These are phyloP conservation scores for Bifiguratus adelaidae DNA, from an alignment of 192 early-diverging fungal genomes.

Conservation along the genomic window DNA sequence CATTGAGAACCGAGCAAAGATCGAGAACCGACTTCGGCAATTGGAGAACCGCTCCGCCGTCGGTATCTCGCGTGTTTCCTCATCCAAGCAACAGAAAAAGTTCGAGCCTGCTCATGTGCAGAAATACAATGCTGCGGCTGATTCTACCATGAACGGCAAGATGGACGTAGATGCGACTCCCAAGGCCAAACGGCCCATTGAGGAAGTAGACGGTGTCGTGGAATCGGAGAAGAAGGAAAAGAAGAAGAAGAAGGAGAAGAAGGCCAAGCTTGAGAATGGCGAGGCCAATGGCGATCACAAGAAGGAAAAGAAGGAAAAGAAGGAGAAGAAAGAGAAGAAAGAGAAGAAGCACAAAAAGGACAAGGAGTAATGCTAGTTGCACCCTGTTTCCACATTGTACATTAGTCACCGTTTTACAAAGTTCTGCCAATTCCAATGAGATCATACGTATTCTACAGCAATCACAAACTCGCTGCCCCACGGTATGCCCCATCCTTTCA, in stretches of 20 bases:
- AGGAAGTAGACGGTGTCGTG: constrained; percentile 22
- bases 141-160: constrained; percentile 18
- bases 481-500: constrained; percentile 35
- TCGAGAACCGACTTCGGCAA: constrained; percentile 81
- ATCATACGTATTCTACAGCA: constrained; percentile 33
- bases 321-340: constrained; percentile 3
- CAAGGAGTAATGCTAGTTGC: constrained; percentile 12
- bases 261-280: constrained; percentile 43
- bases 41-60: constrained; percentile 74
- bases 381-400: too few relatives aligned
- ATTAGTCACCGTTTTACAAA: too few relatives aligned
- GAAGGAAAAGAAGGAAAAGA: constrained; percentile 17
- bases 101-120: constrained; percentile 41
- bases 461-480: constrained; percentile 51
- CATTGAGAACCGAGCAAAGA: constrained; percentile 74
- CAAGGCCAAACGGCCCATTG: constrained; percentile 30
- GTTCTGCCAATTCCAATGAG: background rate
- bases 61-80: constrained; percentile 41
- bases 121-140: constrained; percentile 26
- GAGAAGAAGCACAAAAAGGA: constrained; percentile 33
- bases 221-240: constrained; percentile 26
- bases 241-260: constrained; percentile 36
- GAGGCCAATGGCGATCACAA: constrained; percentile 34
- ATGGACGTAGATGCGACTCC: constrained; percentile 1
- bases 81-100: constrained; percentile 54